phyloP scores from a whole-genome alignment of 495 filamentous ascomycete species.

The Sabuloglossum arenarium region DNA sequence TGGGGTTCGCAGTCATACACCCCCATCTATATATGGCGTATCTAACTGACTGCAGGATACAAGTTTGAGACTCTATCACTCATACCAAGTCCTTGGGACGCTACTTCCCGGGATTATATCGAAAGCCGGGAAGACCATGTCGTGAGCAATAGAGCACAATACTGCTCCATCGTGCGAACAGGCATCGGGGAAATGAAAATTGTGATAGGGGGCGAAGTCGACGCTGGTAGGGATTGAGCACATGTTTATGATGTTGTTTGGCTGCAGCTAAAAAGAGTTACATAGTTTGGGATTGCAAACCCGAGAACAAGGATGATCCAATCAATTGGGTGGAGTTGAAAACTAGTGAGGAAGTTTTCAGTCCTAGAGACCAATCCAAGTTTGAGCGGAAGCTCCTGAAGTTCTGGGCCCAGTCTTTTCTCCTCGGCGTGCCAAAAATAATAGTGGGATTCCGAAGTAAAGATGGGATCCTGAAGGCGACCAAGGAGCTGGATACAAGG shows the following conservation, averaged over 20 bases:
- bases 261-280: neutral
- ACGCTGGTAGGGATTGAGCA: slow-evolving; percentile 39
- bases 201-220: slow-evolving; percentile 85
- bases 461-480: slow-evolving; percentile 43
- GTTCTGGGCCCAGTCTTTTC: slow-evolving; percentile 91
- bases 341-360: slow-evolving; percentile 50
- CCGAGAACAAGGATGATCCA: slow-evolving; percentile 35
- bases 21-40: neutral
- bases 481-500: slow-evolving; percentile 61
- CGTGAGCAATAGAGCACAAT: slow-evolving; percentile 40
- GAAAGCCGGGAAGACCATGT: slow-evolving; percentile 45
- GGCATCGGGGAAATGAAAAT: slow-evolving; percentile 36
- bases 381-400: slow-evolving; percentile 83
- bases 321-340: slow-evolving; percentile 93
- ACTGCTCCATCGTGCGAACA: slow-evolving; percentile 6
- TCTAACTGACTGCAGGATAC: slow-evolving; percentile 38
- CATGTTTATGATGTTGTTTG: neutral
- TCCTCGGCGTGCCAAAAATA: slow-evolving; percentile 80
- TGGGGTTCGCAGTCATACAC: slow-evolving; percentile 27
- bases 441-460: slow-evolving; percentile 70
- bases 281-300: slow-evolving; percentile 67
- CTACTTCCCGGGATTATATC: slow-evolving; percentile 49
- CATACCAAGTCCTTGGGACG: slow-evolving; percentile 48
- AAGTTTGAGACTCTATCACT: slow-evolving; percentile 85
- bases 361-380: slow-evolving; percentile 41